Base-by-base conservation (phyloP, 495 filamentous ascomycete genomes). In the Aspergillus asperescens region DNA sequence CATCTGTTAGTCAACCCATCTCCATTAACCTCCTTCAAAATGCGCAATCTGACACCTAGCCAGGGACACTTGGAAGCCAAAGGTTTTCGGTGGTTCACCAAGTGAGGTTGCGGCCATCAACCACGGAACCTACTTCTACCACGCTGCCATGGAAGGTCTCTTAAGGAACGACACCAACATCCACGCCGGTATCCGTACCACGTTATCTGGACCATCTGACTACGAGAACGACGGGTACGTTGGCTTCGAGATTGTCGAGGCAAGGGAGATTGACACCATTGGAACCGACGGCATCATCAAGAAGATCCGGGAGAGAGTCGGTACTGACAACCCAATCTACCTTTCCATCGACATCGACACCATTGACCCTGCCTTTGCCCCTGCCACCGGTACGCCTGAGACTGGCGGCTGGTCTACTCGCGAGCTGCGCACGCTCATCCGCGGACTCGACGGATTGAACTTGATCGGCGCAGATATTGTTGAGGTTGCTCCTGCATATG, bases 281-380 rank as follows among this genome's bases (percentile, higher is more conserved):
- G 89, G 71, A 19, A 70, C 60, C 50, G 72, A 78, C 0, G 89
- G 85, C 1, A 83, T 95, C 40, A 84, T 93, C 54, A 73, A 85
- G 59, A 84, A 79, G 56, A 90, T 94, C 59, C 76, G 83, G 39
- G 77, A 87, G 1, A 73, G 87, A 3, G 87, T 95, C 5, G 88
- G 87, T 1, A 81, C 74, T 4, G 77, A 81, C 13, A 82, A 86
- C 38, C 85, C 80, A 0, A 86, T 93, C 2, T 95, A 95, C 62
- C 74, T 94, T 35, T 88, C 82, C 48, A 89, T 95, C 35, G 90
- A 95, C 60, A 94, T 95, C 51, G 90, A 95, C 60, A 88, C 87
- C 0, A 67, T 95, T 12, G 90, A 95, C 61, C 89, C 90, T 4
- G 90, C 88, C 27, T 90, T 87, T 59, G 86, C 86, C 3, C 86